A percentile compares a stretch with the other conserved stretches of the same genome.
Evolutionary conservation across 148 eudicot genomes (phyloP).

Genomic region (Dysphania ambrosioides): DNA sequence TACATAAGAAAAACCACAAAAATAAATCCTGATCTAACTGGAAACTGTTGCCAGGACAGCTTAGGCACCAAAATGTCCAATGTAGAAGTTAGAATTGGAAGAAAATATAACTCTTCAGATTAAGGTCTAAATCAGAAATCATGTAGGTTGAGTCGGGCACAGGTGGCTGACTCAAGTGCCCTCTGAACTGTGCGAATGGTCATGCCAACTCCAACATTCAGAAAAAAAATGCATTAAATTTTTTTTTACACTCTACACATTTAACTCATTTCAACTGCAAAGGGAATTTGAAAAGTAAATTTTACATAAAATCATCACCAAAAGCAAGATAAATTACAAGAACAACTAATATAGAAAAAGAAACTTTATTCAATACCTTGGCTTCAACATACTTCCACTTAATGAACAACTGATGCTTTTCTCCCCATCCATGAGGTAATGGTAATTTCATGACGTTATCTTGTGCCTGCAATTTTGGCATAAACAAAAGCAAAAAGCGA

Average conservation of each 20-base stretch:
- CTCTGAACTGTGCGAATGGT: no score
- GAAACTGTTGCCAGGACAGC: no score
- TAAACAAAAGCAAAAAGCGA: slow-evolving; percentile 17
- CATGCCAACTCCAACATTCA: not conserved
- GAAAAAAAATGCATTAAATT: not conserved
- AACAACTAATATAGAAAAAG: not conserved
- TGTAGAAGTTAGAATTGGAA: no score
- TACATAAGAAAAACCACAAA: no score
- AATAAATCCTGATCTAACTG: no score
- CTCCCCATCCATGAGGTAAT: slow-evolving; percentile 94
- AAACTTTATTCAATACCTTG: slow-evolving; percentile 50
- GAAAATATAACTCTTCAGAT: no score
- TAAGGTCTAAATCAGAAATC: no score
- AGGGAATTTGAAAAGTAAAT: not conserved
- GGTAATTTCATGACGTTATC: slow-evolving; percentile 90
- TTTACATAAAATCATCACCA: not conserved
- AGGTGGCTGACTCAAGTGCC: no score
- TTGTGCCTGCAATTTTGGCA: slow-evolving; percentile 62
- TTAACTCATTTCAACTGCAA: not conserved
- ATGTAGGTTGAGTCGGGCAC: not conserved
- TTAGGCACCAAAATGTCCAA: no score
- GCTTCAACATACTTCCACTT: slow-evolving; percentile 95
- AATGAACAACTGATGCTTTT: slow-evolving; percentile 75
- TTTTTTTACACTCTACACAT: not conserved
- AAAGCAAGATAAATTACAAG: not conserved